Evolutionary conservation across 306 rosid species (phyloP).

Genomic region (Hylodesmum podocarpum): DNA sequence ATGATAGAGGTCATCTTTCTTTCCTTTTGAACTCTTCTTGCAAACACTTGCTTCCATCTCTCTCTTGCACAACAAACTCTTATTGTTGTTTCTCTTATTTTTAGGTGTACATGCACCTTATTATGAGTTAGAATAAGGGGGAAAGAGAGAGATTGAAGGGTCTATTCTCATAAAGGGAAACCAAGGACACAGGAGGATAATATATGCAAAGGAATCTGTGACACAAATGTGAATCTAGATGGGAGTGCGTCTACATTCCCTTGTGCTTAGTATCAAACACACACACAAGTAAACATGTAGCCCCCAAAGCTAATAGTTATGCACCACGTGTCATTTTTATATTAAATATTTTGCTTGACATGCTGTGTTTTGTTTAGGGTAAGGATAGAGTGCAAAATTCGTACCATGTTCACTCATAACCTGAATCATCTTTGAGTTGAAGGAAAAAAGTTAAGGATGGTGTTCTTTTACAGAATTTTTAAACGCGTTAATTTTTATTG

Average conservation of each 20-base stretch:
- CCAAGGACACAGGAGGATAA: conserved; percentile 17
- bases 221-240: conserved; percentile 34
- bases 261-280: not conserved
- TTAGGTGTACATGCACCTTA: conserved; percentile 16
- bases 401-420: not conserved
- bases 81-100: not conserved
- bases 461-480: too few relatives aligned
- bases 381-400: not conserved
- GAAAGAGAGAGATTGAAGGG: not conserved
- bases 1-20: conserved; percentile 73
- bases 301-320: not conserved
- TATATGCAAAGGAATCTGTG: conserved; percentile 33
- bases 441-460: too few relatives aligned
- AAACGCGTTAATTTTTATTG: too few relatives aligned
- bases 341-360: not conserved
- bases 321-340: conserved; percentile 14
- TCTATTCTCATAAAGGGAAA: conserved; percentile 1
- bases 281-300: not conserved
- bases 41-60: conserved; percentile 38
- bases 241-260: conserved; percentile 28
- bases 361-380: not conserved
- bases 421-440: not conserved
- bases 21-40: conserved; percentile 38
- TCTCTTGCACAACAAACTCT: not conserved
- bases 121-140: not conserved